A percentile compares a stretch with the other conserved stretches of the same genome.
These are phyloP conservation scores for Podaxis sp. DNA, from an alignment of 768 basidiomycete species.

Conservation along the genomic window DNA sequence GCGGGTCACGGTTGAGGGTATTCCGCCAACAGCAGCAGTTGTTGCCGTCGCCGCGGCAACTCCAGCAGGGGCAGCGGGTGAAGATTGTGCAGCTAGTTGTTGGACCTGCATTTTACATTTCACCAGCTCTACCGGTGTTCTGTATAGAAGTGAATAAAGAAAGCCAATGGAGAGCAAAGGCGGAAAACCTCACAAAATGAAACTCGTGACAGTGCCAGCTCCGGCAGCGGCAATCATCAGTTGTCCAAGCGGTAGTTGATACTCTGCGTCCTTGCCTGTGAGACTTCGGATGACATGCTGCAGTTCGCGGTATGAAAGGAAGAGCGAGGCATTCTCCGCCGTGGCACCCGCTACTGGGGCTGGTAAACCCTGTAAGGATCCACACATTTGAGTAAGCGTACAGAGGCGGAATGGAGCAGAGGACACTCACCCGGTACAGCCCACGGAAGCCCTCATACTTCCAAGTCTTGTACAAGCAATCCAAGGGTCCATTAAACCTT, in stretches of 20 bases:
- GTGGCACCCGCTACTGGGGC: constrained; percentile 91
- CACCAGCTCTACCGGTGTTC: constrained; percentile 90
- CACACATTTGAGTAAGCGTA: not conserved
- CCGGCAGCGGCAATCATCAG: constrained; percentile 78
- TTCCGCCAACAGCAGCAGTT: constrained; percentile 14
- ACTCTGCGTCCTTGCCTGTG: constrained; percentile 23
- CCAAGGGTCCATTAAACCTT: constrained; percentile 76
- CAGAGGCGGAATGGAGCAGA: not conserved
- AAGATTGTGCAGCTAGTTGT: constrained; percentile 13
- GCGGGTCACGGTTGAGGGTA: not conserved
- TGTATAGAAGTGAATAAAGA: constrained; percentile 24
- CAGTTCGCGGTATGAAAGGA: constrained; percentile 78
- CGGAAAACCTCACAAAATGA: constrained; percentile 63
- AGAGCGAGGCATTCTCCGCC: constrained; percentile 86
- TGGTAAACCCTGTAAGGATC: constrained; percentile 66
- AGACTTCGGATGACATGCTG: constrained; percentile 52
- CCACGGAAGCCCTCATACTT: constrained; percentile 77
- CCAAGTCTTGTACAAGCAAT: constrained; percentile 84
- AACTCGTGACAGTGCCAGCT: constrained; percentile 85
- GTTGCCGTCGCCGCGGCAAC: constrained; percentile 11
- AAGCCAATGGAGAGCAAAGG: not conserved
- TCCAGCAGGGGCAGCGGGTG: constrained; percentile 16
- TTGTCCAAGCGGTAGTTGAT: constrained; percentile 53
- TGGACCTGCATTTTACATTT: constrained; percentile 97
- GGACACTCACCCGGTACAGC: constrained; percentile 70